Base-by-base conservation (phyloP, 495 filamentous ascomycete genomes). In the Cercophora scortea region DNA sequence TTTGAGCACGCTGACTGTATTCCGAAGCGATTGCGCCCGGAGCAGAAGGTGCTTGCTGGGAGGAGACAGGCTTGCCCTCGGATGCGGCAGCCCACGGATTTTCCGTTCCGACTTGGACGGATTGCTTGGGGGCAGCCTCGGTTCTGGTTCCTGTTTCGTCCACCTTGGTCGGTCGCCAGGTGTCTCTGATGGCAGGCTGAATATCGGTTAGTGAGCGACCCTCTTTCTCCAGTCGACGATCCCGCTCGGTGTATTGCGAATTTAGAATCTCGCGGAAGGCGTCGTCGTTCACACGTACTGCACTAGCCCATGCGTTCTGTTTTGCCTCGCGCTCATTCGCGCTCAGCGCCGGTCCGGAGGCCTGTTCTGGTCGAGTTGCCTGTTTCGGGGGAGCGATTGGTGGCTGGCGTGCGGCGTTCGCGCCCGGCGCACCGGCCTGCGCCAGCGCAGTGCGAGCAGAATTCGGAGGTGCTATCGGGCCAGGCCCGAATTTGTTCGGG, bases 161-260 rank as follows among this genome's bases (percentile, higher is more conserved):
- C 2, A 79, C 55, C 48, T 71, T 73, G 9, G 78, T 75, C 32
- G 81, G 78, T 11, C 78, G 77, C 82, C 83, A 88, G 4, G 78
- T 83, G 47, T 89, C 85, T 47, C 76, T 78, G 54, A 86, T 80
- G 13, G 63, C 62, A 11, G 78, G 61, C 49, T 74, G 70, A 13
- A 65, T 34, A 52, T 72, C 65, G 8, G 63, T 47, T 5, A 62
- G 12, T 7, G 58, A 52, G 4, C 59, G 56, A 4, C 68, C 67
- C 34, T 64, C 57, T 6, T 61, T 56, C 25, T 61, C 54, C 12
- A 67, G 51, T 7, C 62, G 56, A 43, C 62, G 63, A 1, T 69
- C 63, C 7, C 59, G 59, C 18, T 64, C 63, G 2, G 54, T 54
- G 17, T 45, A 56, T 25, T 69, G 51, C 5, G 57, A 44, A n/a